Base-by-base conservation (phyloP, 2,329 filamentous ascomycete genomes). In the Colletotrichum coccodes region DNA sequence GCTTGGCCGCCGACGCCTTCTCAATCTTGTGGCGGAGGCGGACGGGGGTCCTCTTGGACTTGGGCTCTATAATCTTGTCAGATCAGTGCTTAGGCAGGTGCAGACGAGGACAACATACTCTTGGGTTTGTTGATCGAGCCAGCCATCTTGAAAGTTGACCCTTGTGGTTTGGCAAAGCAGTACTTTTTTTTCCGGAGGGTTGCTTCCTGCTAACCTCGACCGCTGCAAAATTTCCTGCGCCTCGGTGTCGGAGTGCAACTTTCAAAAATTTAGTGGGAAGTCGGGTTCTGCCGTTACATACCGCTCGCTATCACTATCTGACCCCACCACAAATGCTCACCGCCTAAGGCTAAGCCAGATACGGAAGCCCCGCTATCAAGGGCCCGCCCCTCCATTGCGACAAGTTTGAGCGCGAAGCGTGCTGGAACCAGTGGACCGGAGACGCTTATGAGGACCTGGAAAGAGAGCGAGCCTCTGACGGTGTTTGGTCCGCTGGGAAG, bases 1-100 rank as follows among this genome's bases (percentile, higher is more conserved):
- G 94, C 86, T 99, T 99, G 71, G 93, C 91, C 47, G 89, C 89
- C 60, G 95, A 94, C 26, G 93, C 91, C 83, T 99, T 99, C 79
- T 97, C 90, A 81, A 99, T 98, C 84, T 97, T 98, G 85, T 98
- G 91, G 73, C 95, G 91, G 76, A 99, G 88, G 70, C 96, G 94
- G 77, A 95, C 93, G 50, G 95, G 90, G 74, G 89, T 90, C 81
- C 96, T 92, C 89, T 99, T 99, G 64, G 95, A 98, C 83, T 92
- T 94, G 78, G 95, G 96, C 83, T 98, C 94, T 97, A 76, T 4
- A 66, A 26, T 34, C 18, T 16, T 38, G 42, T 68, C 40, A 68
- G 67, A n/a, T 57, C 18, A 34, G 53, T 34, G 14, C 30, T 6
- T n/a, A n/a, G n/a, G n/a, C n/a, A n/a, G n/a, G n/a, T 14, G 6